Evolutionary conservation across 1,284 basidiomycete genomes (phyloP), one percentile per base, ranked within the genome.

Genomic region (Moesziomyces parantarcticus): DNA sequence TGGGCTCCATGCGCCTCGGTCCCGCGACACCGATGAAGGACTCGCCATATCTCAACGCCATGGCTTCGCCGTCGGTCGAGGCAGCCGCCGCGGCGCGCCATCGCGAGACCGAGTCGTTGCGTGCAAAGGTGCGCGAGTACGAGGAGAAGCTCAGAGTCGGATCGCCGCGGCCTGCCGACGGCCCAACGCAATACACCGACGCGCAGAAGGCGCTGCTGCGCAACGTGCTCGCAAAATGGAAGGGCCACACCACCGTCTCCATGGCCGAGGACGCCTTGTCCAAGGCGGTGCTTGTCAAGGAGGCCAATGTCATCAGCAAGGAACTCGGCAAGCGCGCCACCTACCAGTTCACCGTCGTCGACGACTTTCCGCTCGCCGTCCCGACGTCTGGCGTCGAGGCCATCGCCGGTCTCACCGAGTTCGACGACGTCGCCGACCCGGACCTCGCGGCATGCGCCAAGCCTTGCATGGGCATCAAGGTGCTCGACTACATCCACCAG

Each of bases 191-290:
- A 26, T 78, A 75, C 40, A 71, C 58, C 25, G 58, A 72, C 1
- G n/a, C 54, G 32, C 62, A 77, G 50, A 71, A 63, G 32, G 32
- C 21, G 20, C 56, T 79, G 22, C 34, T 76, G 41, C 88, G 90
- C 72, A 90, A 89, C 79, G 92, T 91, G 3, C 84, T 97, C 65
- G 89, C 90, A 70, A 90, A 89, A 73, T 99, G 96, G 96, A 88
- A 92, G 73, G 82, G 91, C 1, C 67, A 59, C 32, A 78, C 79
- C 18, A 63, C 66, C 41, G 73, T 83, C 0, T 72, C 90, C 0
- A 96, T 98, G 92, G 93, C 95, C 0, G 95, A 98, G 85, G 78
- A 89, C 47, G 89, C 96, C 10, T 86, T 99, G 46, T 90, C 91
- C 7, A 91, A 90, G 80, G 95, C 96, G 5, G 91, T 94, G 0